Base-by-base conservation (phyloP, 352 stramenopile genomes). In the Pythium coloratum region DNA sequence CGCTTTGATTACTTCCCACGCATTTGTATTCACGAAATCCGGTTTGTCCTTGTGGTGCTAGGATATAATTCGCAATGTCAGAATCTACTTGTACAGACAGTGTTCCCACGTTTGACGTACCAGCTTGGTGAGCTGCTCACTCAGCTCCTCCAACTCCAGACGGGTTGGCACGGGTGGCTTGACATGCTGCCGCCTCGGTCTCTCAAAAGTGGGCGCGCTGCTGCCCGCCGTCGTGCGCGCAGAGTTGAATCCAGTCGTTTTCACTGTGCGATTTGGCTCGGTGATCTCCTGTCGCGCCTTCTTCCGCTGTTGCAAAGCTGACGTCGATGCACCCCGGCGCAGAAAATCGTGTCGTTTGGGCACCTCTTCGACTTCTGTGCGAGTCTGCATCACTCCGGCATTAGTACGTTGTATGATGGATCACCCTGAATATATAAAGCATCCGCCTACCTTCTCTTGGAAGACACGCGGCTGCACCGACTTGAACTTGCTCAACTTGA, bases 401-500 rank as follows among this genome's bases (percentile, higher is more conserved):
- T 49, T 20, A 49, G 42, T 5, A 24, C 42, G 24, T 12, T 3
- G 42, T 24, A 10, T 67, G 28, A 5, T 30, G 28, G 28, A 30
- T 30, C 28, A 30, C 28, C 28, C 28, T 30, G 28, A 30, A 30
- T 30, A 30, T 30, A 30, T 30, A 30, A 0, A 30, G 28, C 20
- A 53, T 55, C 10, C 46, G 53, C 38, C 13, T n/a, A 76, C 72
- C 51, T 82, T 72, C 24, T 80, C 67, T 55, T 75, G 69, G 32
- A 73, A 86, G 1, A 90, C 77, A 28, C 80, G 76, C 33, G 84
- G 69, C 20, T 76, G 77, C 4, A 88, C 77, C 7, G 55, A 63
- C 68, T 90, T 90, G 59, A 92, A 92, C 57, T 69, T 82, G 36
- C 75, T 78, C 6, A 92, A 66, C 65, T 90, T 92, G 73, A 92